Base-by-base conservation (phyloP, 2,329 filamentous ascomycete genomes). In the Fusarium concolor region DNA sequence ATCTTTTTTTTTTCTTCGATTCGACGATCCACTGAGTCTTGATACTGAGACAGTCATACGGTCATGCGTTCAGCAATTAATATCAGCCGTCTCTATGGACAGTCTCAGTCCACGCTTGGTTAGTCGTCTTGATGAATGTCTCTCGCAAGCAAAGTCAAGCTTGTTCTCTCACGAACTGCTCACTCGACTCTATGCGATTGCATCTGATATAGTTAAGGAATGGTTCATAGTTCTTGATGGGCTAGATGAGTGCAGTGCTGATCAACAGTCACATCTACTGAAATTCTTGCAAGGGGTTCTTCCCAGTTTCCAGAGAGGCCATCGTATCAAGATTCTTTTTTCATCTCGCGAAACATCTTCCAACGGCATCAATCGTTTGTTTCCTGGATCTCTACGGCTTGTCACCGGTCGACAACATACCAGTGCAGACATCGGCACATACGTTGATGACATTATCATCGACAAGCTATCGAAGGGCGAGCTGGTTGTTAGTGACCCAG, bases 151-250 rank as follows among this genome's bases (percentile, higher is more conserved):
- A 0, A 54, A 9, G 17, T 14, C 2, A 10, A 12, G 1, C 2
- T 1, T 54, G 3, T 43, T 54, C 15, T 54, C 54, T 1, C 0
- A 17, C 14, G 7, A 22, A 1, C 0, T 2, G 0, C 22, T 41
- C 4, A 17, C 26, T 6, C 1, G 0, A 1, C 54, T 57, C 18
- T 57, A 38, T 7, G 1, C 2, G 0, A 3, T 2, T 17, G 28
- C 39, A 1, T 14, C 18, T 0, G 7, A 12, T 2, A 2, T 3
- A 1, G 4, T 44, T 1, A 1, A 18, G 3, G 7, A 54, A 0
- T 57, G 54, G 54, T 54, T 29, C 4, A 44, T 54, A 29, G 15
- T 57, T 0, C 4, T 57, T 1, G 54, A 57, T 3, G 54, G 54
- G 10, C 2, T 57, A 14, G 55, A 57, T 14, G 47, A 54, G 10